These are phyloP conservation scores for Helianthus tuberosus DNA, from an alignment of 129 eudicot genomes.

Conservation along the genomic window DNA sequence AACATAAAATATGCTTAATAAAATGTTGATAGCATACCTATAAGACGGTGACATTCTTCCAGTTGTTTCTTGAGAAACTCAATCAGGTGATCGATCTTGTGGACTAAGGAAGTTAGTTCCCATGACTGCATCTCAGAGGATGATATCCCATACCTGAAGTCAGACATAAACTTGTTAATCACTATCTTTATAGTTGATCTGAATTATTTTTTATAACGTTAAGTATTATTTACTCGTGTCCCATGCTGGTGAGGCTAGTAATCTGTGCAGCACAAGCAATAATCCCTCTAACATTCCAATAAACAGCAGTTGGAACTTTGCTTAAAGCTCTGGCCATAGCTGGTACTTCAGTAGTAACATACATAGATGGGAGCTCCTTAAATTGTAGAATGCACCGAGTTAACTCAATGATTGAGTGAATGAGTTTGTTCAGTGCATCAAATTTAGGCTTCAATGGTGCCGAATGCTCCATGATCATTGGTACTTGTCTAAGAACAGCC, in stretches of 20 bases:
- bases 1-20: neutral
- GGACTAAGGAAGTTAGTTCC: constrained; percentile 61
- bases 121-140: constrained; percentile 58
- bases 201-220: neutral
- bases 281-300: constrained; percentile 72
- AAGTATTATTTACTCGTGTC: constrained; percentile 58
- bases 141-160: constrained; percentile 49
- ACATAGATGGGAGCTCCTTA: constrained; percentile 59
- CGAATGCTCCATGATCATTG: constrained; percentile 50
- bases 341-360: constrained; percentile 53
- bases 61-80: constrained; percentile 52
- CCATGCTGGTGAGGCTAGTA: constrained; percentile 62
- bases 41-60: constrained; percentile 36
- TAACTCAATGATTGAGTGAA: constrained; percentile 48
- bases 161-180: constrained; percentile 18
- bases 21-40: constrained; percentile 42
- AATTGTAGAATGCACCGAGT: constrained; percentile 58
- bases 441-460: constrained; percentile 53
- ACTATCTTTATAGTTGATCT: neutral
- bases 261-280: constrained; percentile 68
- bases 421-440: constrained; percentile 56
- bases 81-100: constrained; percentile 59
- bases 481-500: constrained; percentile 71
- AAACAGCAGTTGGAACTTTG: constrained; percentile 69
- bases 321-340: constrained; percentile 50